These are phyloP conservation scores for Rhododendron molle DNA, from an alignment of 148 eudicot species.

Conservation along the genomic window DNA sequence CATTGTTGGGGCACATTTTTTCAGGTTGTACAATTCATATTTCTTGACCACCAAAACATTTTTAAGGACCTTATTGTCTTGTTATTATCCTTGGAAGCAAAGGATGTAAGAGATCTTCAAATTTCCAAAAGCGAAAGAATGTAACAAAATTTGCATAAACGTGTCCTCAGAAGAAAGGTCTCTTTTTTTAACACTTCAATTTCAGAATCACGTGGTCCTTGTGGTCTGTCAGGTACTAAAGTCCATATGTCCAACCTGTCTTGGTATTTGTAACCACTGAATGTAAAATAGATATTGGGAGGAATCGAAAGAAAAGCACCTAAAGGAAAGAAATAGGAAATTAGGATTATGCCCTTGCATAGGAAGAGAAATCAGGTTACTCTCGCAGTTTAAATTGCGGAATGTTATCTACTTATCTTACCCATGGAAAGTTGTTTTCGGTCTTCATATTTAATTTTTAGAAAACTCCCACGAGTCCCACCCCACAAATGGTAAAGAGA, in stretches of 20 bases:
- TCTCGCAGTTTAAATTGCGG: background rate
- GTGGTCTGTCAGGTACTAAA: background rate
- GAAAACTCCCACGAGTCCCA: background rate
- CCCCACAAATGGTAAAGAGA: background rate
- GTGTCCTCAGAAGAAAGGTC: background rate
- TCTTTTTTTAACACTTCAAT: background rate
- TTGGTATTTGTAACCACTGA: background rate
- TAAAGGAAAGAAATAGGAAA: background rate
- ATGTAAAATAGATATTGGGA: background rate
- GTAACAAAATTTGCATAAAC: background rate
- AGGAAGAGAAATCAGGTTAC: background rate
- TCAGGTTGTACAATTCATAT: slow-evolving; percentile 51
- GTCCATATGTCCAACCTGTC: slow-evolving; percentile 5
- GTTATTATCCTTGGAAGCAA: background rate
- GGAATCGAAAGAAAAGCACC: background rate
- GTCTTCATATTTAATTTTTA: background rate
- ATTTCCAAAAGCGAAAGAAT: background rate
- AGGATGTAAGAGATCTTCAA: background rate
- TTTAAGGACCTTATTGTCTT: background rate
- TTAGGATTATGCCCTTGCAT: background rate
- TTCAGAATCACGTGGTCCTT: background rate
- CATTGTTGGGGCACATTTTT: slow-evolving; percentile 93
- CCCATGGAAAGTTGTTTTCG: background rate
- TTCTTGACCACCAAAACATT: slow-evolving; percentile 9
- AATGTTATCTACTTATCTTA: too few relatives aligned